Base-by-base conservation (phyloP, 129 eudicot species). In the Centella asiatica region DNA sequence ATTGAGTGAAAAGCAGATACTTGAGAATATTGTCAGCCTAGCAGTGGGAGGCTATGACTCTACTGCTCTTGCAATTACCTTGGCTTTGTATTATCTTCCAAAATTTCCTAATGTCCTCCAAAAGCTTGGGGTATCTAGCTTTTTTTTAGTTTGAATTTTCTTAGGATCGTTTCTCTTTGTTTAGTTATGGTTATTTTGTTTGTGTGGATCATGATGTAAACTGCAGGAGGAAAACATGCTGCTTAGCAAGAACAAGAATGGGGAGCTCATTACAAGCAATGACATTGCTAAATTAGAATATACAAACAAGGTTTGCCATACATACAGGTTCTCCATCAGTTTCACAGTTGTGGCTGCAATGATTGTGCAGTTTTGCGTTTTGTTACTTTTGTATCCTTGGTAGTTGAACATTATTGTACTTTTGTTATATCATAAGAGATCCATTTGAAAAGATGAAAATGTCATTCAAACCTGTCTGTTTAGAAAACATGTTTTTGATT, bases 21-120 rank as follows among this genome's bases (percentile, higher is more conserved):
- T 81, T 23, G 83, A 81, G 49, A 77, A 77, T 50, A 77, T 81
- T 44, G 60, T 73, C 19, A 48, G 51, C 60, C 67, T 72, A 36
- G 57, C 69, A 14, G 53, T 69, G n/a, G 77, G 64, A 27, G 80
- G 76, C 34, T 74, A 73, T 52, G 68, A 50, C 20, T 34, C 80
- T 23, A 81, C 73, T 59, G 40, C 80, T 25, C 40, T 66, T 12
- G 48, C 78, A 1, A 71, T 73, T 2, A 77, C 58, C 42, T 81
- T 77, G 83, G 73, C 78, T 67, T 44, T 81, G 17, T 81, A 77
- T 62, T 67, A 65, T 57, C 80, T 81, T 24, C 80, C 87, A 33
- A 77, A 73, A 60, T 69, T 67, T 15, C 87, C 83, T 10, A n/a
- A 45, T 20, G 83, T 77, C 66, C 83, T 81, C 45, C 63, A 77